Conservation (phyloP, 192 early-diverging fungal genomes). For the Umbelopsis sp. region DNA sequence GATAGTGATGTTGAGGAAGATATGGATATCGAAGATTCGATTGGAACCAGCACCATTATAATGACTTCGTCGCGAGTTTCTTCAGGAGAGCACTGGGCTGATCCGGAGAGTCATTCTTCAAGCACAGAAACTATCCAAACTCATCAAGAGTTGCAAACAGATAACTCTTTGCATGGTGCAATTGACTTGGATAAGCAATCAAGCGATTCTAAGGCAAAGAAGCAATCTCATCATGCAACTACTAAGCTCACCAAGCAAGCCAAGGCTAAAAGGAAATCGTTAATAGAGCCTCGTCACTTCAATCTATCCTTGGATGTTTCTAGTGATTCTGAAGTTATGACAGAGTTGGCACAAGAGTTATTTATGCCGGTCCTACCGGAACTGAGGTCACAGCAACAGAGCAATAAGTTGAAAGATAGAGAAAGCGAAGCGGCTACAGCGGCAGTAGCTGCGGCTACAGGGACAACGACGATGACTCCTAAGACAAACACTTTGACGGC, state of each 20-base stretch:
- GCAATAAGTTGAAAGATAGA: not conserved
- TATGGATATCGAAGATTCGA: conserved; percentile 1
- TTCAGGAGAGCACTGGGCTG: not conserved
- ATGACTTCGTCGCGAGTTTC: not conserved
- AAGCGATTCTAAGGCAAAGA: too few species aligned
- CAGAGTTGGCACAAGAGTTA: not conserved
- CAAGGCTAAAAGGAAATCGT: not conserved
- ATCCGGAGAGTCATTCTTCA: not conserved
- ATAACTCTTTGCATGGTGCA: too few species aligned
- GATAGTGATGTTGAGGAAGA: conserved; percentile 6
- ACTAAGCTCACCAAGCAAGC: not conserved
- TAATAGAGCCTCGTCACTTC: not conserved
- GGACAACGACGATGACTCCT: too few species aligned
- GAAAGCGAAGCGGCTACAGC: not conserved
- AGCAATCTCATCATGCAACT: too few species aligned
- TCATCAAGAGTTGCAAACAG: too few species aligned
- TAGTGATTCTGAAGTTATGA: not conserved
- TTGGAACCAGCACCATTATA: not conserved
- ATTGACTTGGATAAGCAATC: too few species aligned
- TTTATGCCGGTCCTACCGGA: not conserved
- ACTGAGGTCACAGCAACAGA: not conserved
- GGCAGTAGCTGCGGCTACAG: not conserved
- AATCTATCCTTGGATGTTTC: not conserved
- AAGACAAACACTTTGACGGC: not conserved
- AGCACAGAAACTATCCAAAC: not conserved